Evolutionary conservation across 169 alveolate genomes (phyloP), one percentile per base, ranked within the genome.

Genomic region (Eimeria zaria): DNA sequence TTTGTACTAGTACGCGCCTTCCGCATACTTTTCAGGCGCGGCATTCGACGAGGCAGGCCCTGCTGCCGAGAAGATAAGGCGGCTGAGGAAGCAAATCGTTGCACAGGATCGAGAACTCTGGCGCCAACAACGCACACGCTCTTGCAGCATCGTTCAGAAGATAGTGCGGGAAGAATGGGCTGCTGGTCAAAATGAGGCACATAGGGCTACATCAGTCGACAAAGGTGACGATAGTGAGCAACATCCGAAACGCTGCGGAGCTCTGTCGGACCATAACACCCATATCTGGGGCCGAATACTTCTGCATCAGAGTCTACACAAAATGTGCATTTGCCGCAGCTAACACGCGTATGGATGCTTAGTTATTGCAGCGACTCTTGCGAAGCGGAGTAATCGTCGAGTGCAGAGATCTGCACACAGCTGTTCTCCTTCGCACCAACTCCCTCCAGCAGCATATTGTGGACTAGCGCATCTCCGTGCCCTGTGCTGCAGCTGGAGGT

Each of bases 81-180:
- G 44, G 53, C 71, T 41, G 24, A 58, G 78, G 80, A 48, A 30
- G 33, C 93, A 55, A 41, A 87, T 87, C 18, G 64, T 64, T 16
- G 93, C 71, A 12, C 64, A 62, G 41, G 44, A 33, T 58, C 24
- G 93, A 62, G 81, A 58, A 62, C 48, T 87, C 83, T 83, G 62
- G 46, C 93, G 81, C 60, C 83, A 87, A 44, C 93, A 87, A 39
- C 78, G 71, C 5, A 83, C 71, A 74, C 93, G 93, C 41, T 87
- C 93, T 20, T 60, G 78, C 16, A 60, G 67, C 71, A 87, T 87
- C 81, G 93, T 87, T 24, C 93, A 87, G 93, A 33, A 62, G 60
- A 60, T 87, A 41, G 78, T 87, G 81, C 93, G 73, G 67, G 93
- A 87, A 30, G 93, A 87, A 62, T 87, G 93, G 93, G 93, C 93